Percentiles rank a stretch among this genome's conserved stretches.
Evolutionary conservation across 768 basidiomycete genomes (phyloP).

Genomic region (Pseudohyphozyma bogoriensis): DNA sequence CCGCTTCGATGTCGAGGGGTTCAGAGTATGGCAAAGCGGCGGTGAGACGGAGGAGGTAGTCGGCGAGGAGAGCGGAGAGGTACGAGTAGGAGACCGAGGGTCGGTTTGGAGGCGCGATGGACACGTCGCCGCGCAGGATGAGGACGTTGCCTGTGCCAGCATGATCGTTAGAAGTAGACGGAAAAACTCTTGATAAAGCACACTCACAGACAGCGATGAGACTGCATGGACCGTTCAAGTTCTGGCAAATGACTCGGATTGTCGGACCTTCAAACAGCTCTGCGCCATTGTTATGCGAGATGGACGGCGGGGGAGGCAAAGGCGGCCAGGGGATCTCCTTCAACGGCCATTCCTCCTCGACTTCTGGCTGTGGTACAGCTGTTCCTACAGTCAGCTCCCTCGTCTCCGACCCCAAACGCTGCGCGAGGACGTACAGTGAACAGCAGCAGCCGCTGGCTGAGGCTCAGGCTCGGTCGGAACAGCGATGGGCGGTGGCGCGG

Average conservation of each 20-base stretch:
- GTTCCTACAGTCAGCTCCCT: too few species aligned
- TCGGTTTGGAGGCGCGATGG: constrained; percentile 52
- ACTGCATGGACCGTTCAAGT: constrained; percentile 61
- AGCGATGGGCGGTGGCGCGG: too few species aligned
- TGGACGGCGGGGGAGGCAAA: constrained; percentile 10
- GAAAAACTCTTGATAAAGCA: constrained; percentile 1
- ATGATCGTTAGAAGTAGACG: not conserved
- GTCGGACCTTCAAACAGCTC: not conserved
- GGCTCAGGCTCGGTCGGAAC: too few species aligned
- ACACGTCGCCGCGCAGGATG: constrained; percentile 70
- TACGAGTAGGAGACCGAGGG: constrained; percentile 70
- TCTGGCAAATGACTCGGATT: constrained; percentile 28
- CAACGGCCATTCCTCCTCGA: constrained; percentile 17
- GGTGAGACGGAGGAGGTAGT: constrained; percentile 53
- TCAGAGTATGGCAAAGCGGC: constrained; percentile 35
- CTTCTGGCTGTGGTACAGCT: too few species aligned
- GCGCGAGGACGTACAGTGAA: too few species aligned
- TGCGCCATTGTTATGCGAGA: too few species aligned
- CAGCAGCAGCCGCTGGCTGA: too few species aligned
- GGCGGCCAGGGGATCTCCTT: constrained; percentile 22
- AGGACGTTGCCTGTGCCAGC: constrained; percentile 63
- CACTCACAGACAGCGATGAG: constrained; percentile 76
- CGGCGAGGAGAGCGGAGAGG: constrained; percentile 70
- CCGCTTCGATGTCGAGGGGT: constrained; percentile 47
- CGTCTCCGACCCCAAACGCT: too few species aligned